Evolutionary conservation across 352 stramenopile genomes (phyloP), one percentile per base, ranked within the genome.

Genomic region (Phytophthora hibernalis): DNA sequence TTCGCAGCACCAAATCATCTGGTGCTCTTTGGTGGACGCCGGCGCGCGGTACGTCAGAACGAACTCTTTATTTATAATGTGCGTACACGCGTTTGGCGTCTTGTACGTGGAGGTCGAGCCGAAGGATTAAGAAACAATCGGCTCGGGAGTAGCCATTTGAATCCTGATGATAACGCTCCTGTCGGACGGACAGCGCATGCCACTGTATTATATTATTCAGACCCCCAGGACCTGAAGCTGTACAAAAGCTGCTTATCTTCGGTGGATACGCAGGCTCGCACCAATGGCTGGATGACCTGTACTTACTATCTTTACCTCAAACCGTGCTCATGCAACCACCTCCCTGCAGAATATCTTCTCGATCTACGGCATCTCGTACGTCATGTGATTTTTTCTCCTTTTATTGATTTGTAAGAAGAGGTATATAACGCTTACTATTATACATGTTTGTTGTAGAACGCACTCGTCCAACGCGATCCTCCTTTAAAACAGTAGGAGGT

Each of bases 221-320:
- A 31, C 49, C 62, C 28, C 38, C 58, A 21, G 59, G 60, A 11
- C 51, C 44, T 37, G 33, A 63, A 31, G 61, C 50, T 42, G 61
- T 68, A 28, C 66, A 87, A 54, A 76, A 72, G 13, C 21, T 91
- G 12, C 35, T 93, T 30, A 48, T 93, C 5, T 93, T 93, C 44
- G 85, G 85, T 1, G 85, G 85, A 21, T 93, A 93, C 37, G 79
- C 78, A 42, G 85, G 85, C 0, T 76, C 71, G 1, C 76, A 83
- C 45, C 56, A 54, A 2, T 93, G 85, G 85, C 71, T 91, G 1
- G 79, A 90, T 56, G 85, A 93, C 56, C n/a, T 89, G 30, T 69
- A 88, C 42, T 31, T 88, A 18, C 72, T 93, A 5, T 74, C 69
- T n/a, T 52, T 79, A 6, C 45, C 56, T 8, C 47, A 72, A 55